These are phyloP conservation scores for Leccinum boreale DNA, from an alignment of 768 basidiomycete genomes.

Conservation along the genomic window DNA sequence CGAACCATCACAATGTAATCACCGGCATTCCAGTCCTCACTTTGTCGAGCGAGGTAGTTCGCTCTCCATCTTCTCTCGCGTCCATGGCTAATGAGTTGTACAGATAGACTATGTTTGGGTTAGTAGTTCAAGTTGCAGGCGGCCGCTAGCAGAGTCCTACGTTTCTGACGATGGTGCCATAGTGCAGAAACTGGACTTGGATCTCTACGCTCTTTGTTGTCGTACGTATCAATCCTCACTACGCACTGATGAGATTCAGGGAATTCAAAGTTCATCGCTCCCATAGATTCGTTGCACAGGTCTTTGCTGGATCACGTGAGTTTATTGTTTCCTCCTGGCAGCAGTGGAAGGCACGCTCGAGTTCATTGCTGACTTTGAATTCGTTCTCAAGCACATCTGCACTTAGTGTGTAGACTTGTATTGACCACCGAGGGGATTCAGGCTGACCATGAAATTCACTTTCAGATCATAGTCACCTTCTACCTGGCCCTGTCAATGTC, in stretches of 20 bases:
- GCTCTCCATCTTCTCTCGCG: background rate
- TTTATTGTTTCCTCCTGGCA: background rate
- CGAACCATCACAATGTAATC: background rate
- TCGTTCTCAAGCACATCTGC: background rate
- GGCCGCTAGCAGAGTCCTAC: fast-evolving
- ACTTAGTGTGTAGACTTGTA: conserved; percentile 1
- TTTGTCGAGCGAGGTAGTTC: conserved; percentile 12
- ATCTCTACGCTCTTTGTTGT: conserved; percentile 16
- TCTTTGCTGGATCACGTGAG: conserved; percentile 11
- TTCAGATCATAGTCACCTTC: conserved; percentile 5
- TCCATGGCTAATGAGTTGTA: background rate
- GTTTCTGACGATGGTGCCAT: background rate
- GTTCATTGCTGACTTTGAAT: background rate
- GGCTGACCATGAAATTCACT: background rate
- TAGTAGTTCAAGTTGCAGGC: background rate
- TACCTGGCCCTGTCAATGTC: conserved; percentile 7
- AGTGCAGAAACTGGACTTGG: conserved; percentile 12
- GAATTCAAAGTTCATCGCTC: background rate
- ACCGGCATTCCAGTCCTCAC: conserved; percentile 8
- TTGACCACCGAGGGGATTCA: background rate
- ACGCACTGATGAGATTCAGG: background rate
- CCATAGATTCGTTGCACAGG: conserved; percentile 16
- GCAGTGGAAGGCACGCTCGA: too few relatives aligned
- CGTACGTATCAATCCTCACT: background rate
- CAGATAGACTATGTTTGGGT: conserved; percentile 18